A percentile compares a stretch with the other conserved stretches of the same genome.
These are phyloP conservation scores for Pyricularia grisea DNA, from an alignment of 2,329 filamentous ascomycete genomes.

Conservation along the genomic window DNA sequence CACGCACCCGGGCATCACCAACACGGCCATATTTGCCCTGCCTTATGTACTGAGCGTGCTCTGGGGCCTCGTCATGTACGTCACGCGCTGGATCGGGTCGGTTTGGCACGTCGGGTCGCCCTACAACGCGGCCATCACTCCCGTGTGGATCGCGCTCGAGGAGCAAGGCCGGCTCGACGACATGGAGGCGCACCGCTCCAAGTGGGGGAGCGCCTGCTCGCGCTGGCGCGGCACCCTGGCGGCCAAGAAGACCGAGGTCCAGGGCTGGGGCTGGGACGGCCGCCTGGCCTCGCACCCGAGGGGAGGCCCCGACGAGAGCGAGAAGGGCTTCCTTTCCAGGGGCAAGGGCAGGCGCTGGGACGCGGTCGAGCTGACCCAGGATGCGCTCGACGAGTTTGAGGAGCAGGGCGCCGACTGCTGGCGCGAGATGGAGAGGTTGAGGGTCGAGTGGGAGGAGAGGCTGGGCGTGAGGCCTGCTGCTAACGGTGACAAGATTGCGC, in stretches of 20 bases:
- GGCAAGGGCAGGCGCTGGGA: constrained; percentile 50
- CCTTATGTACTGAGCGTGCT: constrained; percentile 57
- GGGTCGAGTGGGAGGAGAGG: constrained; percentile 53
- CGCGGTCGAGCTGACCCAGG: constrained; percentile 48
- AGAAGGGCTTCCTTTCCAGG: constrained; percentile 33
- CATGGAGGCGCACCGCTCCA: constrained; percentile 44
- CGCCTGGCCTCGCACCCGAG: constrained; percentile 23
- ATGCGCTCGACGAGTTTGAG: constrained; percentile 53
- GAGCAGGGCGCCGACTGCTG: constrained; percentile 51
- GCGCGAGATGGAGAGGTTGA: constrained; percentile 63
- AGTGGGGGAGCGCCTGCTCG: constrained; percentile 77
- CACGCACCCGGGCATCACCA: constrained; percentile 78
- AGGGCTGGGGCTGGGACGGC: constrained; percentile 74
- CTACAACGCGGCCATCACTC: constrained; percentile 67
- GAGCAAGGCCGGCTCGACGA: constrained; percentile 52
- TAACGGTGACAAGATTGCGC: neutral
- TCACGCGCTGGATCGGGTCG: constrained; percentile 71
- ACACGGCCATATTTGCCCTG: constrained; percentile 71
- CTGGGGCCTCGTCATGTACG: constrained; percentile 56
- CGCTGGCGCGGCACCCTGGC: constrained; percentile 41
- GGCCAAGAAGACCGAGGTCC: constrained; percentile 71
- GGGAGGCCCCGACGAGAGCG: constrained; percentile 29
- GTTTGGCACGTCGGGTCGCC: constrained; percentile 77
- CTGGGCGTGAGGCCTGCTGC: constrained; percentile 11
- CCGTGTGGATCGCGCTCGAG: constrained; percentile 70